A percentile compares a stretch with the other conserved stretches of the same genome.
Evolutionary conservation across 441 rosid genomes (phyloP).

Genomic region (Breynia disticha): DNA sequence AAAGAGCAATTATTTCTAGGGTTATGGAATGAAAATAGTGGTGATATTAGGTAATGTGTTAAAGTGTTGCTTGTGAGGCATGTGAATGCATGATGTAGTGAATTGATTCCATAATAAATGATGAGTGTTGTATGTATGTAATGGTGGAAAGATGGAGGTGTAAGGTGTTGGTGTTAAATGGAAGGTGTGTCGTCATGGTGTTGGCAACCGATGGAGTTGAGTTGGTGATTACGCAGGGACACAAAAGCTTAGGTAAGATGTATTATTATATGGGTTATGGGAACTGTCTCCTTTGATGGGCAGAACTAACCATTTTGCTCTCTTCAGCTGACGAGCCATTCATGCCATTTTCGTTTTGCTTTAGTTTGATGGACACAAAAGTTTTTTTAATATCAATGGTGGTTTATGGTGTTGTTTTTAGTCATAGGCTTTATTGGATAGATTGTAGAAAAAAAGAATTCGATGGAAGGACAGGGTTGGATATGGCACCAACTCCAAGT

Average conservation of each 20-base stretch:
- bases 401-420: neutral
- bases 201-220: no score
- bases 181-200: no score
- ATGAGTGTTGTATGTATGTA: no score
- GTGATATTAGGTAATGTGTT: no score
- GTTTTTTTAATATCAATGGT: neutral
- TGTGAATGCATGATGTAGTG: no score
- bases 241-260: neutral
- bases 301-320: neutral
- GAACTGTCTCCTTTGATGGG: neutral
- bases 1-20: no score
- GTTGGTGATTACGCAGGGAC: neutral
- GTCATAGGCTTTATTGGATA: neutral
- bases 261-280: neutral
- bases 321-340: conserved; percentile 1
- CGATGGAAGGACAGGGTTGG: neutral
- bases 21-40: no score
- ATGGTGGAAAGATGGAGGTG: no score
- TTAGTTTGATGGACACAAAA: neutral
- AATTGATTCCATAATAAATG: no score
- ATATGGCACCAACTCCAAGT: neutral
- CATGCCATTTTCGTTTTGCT: neutral
- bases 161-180: no score
- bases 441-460: neutral
- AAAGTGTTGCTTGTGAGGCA: no score